These are phyloP conservation scores for Prunus davidiana DNA, from an alignment of 306 rosid genomes.

Conservation along the genomic window DNA sequence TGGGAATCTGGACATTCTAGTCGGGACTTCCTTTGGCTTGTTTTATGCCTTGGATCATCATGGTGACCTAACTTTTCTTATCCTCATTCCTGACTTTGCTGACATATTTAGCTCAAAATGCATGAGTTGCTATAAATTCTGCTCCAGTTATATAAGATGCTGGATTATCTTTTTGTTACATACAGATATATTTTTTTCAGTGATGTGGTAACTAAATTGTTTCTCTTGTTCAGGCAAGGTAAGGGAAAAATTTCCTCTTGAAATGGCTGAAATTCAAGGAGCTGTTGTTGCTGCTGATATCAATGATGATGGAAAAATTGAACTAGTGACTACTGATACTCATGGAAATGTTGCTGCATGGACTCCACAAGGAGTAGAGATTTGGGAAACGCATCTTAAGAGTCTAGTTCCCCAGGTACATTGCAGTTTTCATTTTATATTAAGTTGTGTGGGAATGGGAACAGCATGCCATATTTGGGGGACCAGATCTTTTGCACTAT, in stretches of 20 bases:
- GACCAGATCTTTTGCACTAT: background rate
- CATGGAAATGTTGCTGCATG: conserved; percentile 98
- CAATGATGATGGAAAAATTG: conserved; percentile 98
- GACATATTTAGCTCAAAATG: background rate
- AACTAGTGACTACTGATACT: conserved; percentile 79
- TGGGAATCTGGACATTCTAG: conserved; percentile 89
- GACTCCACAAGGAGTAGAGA: conserved; percentile 82
- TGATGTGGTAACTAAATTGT: conserved; percentile 17
- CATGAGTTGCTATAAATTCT: background rate
- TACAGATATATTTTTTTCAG: background rate
- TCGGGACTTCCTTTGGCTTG: conserved; percentile 92
- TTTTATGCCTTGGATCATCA: conserved; percentile 92
- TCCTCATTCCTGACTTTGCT: background rate
- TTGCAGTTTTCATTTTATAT: conserved; percentile 7
- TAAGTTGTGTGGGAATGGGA: background rate
- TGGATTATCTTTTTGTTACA: background rate
- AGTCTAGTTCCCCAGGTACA: conserved; percentile 89
- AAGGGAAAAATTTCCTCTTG: conserved; percentile 92
- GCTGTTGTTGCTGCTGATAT: conserved; percentile 90
- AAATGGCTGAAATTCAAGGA: conserved; percentile 98
- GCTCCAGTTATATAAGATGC: background rate
- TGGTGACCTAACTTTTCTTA: conserved; percentile 45
- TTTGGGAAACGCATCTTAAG: conserved; percentile 90
- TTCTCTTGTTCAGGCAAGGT: conserved; percentile 65
- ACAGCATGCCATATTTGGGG: background rate